Evolutionary conservation across 1,284 basidiomycete species (phyloP).

Genomic region (Gomphus bonarii): DNA sequence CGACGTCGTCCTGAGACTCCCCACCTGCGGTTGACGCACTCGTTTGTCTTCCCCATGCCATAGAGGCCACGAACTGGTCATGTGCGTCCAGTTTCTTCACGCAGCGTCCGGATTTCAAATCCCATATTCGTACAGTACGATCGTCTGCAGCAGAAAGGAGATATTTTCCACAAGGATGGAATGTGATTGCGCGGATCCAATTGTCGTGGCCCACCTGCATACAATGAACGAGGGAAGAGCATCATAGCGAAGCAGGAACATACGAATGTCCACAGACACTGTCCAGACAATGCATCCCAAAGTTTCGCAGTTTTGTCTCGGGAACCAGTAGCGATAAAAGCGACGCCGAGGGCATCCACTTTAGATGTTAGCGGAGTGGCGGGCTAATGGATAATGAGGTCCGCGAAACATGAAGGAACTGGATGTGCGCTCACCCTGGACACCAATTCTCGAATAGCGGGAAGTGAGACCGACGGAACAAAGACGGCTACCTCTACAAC

Average conservation of each 20-base stretch:
- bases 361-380: conserved; percentile 22
- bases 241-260: background rate
- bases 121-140: conserved; percentile 86
- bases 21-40: conserved; percentile 27
- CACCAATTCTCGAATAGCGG: conserved; percentile 48
- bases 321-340: conserved; percentile 72
- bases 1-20: conserved; percentile 25
- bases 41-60: conserved; percentile 67
- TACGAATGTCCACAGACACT: conserved; percentile 23
- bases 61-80: conserved; percentile 74
- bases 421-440: background rate
- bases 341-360: conserved; percentile 19
- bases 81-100: conserved; percentile 77
- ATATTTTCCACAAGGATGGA: conserved; percentile 81
- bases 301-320: conserved; percentile 84
- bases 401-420: background rate
- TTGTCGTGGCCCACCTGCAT: conserved; percentile 63
- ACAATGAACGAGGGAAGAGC: background rate
- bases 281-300: conserved; percentile 79
- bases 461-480: conserved; percentile 66
- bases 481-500: conserved; percentile 79
- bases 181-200: conserved; percentile 75
- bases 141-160: conserved; percentile 85
- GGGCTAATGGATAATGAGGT: background rate
- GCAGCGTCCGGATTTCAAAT: conserved; percentile 71